Percentiles rank a stretch among this genome's conserved stretches.
Evolutionary conservation across 805 yeast species (phyloP).

Genomic region (Candida vartiovaarae): DNA sequence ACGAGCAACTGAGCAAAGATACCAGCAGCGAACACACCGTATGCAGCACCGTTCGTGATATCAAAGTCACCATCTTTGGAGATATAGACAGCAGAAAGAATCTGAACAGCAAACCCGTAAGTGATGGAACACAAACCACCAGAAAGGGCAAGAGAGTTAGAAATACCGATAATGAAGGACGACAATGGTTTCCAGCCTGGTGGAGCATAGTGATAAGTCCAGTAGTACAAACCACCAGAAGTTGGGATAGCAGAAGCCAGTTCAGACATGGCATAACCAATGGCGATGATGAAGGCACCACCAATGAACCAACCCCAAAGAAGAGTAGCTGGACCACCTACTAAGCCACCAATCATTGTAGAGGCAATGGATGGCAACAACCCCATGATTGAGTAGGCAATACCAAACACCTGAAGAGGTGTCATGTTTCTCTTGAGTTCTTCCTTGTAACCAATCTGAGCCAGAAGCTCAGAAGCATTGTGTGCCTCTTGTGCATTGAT

Average conservation of each 20-base stretch:
- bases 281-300: constrained; percentile 41
- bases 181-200: constrained; percentile 37
- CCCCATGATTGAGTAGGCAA: constrained; percentile 62
- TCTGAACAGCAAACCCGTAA: constrained; percentile 53
- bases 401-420: constrained; percentile 55
- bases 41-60: constrained; percentile 43
- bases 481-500: constrained; percentile 18
- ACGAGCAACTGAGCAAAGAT: constrained; percentile 39
- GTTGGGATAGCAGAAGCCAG: constrained; percentile 61
- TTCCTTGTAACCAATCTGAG: constrained; percentile 53
- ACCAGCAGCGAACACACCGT: constrained; percentile 58
- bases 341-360: constrained; percentile 39
- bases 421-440: constrained; percentile 53
- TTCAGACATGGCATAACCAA: constrained; percentile 55
- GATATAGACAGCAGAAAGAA: constrained; percentile 45
- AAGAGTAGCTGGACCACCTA: constrained; percentile 49
- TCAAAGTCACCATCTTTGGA: constrained; percentile 38
- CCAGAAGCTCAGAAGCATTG: constrained; percentile 9
- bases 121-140: constrained; percentile 58
- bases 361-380: constrained; percentile 54
- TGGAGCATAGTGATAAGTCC: constrained; percentile 59
- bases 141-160: constrained; percentile 55
- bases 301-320: constrained; percentile 67
- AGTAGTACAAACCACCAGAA: constrained; percentile 62
- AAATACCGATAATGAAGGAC: constrained; percentile 53